Evolutionary conservation across 2,329 filamentous ascomycete genomes (phyloP), one percentile per base, ranked within the genome.

Genomic region (Botrytis sinoallii): DNA sequence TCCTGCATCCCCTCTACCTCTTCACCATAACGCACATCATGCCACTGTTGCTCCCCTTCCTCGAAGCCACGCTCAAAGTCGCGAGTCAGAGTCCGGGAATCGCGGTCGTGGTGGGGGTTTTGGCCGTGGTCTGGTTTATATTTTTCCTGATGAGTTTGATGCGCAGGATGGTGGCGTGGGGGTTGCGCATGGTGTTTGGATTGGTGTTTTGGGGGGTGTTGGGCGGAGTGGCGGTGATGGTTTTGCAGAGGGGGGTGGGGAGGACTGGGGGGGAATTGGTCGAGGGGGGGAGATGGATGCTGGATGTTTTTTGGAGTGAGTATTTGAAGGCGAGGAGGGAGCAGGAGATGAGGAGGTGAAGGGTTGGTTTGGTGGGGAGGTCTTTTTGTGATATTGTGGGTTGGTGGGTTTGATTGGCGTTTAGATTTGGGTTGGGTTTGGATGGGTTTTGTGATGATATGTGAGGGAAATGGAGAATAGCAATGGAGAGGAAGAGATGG

Each of bases 81-180:
- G 35, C 32, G 4, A 25, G 32, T 22, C 59, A 61, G 14, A 25
- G 32, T 0, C 59, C 90, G 0, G 60, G 22, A 0, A 16, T 38
- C 1, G n/a, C 38, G 1, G 35, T n/a, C 5, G 25, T 69, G 4
- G 20, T 40, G 8, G 14, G 55, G 2, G 14, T 84, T 93, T 6
- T 18, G 2, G 29, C 20, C 1, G 22, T 40, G 1, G 83, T 91
- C 63, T 77, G 90, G 44, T 83, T 90, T 72, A 82, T 95, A 70
- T 85, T 94, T 80, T 81, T 95, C 73, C 86, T 96, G 60, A 83
- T 91, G 76, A 87, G 91, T 81, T 91, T 92, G 84, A 84, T 94
- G 29, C 89, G 90, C 75, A 88, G 93, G 75, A 84, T 93, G 32
- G 85, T 97, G 74, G 84, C 94, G 80, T 97, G 91, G 84, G 94